Evolutionary conservation across 1,284 basidiomycete species (phyloP), one percentile per base, ranked within the genome.

Genomic region (Tilletia caries): DNA sequence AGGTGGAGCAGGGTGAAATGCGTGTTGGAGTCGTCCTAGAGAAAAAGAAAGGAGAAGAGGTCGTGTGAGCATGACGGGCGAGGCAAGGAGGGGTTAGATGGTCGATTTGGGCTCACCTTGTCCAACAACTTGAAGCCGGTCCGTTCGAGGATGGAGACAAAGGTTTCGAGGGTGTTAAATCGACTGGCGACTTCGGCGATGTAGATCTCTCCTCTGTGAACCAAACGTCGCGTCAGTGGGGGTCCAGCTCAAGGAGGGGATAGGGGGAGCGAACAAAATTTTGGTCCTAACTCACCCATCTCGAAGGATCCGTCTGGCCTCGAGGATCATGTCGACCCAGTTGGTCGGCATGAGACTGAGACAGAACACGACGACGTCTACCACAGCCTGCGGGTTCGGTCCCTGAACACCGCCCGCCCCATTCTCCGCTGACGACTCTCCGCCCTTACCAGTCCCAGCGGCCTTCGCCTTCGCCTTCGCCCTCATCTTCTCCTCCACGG

Each of bases 291-390:
- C 91, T 80, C 79, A 95, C 93, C 88, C 89, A 15, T 87, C 84
- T 80, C 89, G 90, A 50, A 98, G 85, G 37, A 98, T 88, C 70
- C 96, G 86, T 87, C 91, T 91, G 2, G 92, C 91, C 83, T 99
- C 95, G 37, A 91, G 87, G 44, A 98, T 87, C 82, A 93, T 94
- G 29, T 87, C 88, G 18, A 93, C 88, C 96, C 96, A 99, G 83
- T 99, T 97, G 12, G 90, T 92, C 44, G 93, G 92, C 96, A 99
- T 99, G 71, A 99, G 86, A 79, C 93, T 95, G 71, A 99, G 86
- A 52, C 94, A 93, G 82, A 94, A 98, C 33, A 98, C 90, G 1
- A 90, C 93, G 4, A 92, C 90, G 80, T 99, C 95, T 2, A 92
- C 92, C 4, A 96, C 84, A 73, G 92, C 76, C 0, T 72, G 70